Evolutionary conservation across 495 filamentous ascomycete species (phyloP).

Genomic region (Aspergillus nanangensis): DNA sequence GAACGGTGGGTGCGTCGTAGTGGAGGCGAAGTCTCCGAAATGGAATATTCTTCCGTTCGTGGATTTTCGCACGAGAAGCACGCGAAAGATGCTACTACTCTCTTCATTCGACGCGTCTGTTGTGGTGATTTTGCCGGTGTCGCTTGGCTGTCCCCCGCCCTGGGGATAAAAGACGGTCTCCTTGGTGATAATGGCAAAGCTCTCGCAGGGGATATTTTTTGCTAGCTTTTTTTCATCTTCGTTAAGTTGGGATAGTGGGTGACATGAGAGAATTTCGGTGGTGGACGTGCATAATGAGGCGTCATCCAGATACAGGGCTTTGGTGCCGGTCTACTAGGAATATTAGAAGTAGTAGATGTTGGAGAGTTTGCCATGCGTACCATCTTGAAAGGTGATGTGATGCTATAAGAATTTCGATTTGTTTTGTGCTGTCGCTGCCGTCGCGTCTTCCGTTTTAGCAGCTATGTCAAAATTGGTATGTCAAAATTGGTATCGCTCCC

Average conservation of each 20-base stretch:
- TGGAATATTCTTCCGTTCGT: slow-evolving; percentile 50
- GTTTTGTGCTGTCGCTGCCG: too few relatives aligned
- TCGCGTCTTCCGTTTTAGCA: too few relatives aligned
- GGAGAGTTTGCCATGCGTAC: too few relatives aligned
- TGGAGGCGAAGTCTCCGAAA: slow-evolving; percentile 45
- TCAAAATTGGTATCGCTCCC: too few relatives aligned
- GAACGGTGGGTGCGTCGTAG: slow-evolving; percentile 14
- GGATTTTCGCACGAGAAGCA: slow-evolving; percentile 45
- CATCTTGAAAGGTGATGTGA: too few relatives aligned
- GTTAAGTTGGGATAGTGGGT: slow-evolving; percentile 41
- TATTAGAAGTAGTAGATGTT: too few relatives aligned
- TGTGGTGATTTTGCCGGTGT: slow-evolving; percentile 54
- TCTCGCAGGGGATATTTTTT: slow-evolving; percentile 15
- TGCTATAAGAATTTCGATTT: too few relatives aligned
- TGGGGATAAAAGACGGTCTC: slow-evolving; percentile 62
- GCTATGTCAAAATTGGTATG: too few relatives aligned
- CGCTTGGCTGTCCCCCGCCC: slow-evolving; percentile 62
- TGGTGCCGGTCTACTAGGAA: slow-evolving; percentile 18
- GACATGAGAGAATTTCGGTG: slow-evolving; percentile 41
- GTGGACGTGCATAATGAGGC: slow-evolving; percentile 41
- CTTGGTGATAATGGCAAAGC: slow-evolving; percentile 41
- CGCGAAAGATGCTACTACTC: too few relatives aligned
- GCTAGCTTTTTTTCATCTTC: slow-evolving; percentile 36
- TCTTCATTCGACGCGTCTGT: too few relatives aligned
- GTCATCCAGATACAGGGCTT: slow-evolving; percentile 51